Conservation (phyloP, 352 stramenopile species). For the Globisporangium parvum region DNA sequence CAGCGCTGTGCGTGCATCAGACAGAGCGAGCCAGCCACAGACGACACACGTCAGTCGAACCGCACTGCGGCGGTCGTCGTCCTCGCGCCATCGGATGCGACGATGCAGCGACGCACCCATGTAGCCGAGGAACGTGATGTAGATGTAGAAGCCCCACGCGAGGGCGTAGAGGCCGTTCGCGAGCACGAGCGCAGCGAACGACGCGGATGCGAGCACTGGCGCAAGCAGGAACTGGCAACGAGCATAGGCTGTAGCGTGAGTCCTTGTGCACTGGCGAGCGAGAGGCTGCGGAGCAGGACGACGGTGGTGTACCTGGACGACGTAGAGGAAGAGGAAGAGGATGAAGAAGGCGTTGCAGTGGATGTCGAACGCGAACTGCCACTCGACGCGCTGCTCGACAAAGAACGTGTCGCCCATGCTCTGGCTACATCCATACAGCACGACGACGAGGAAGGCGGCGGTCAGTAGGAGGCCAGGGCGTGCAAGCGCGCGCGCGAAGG, state of each 20-base stretch:
- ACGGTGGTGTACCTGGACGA: conserved; percentile 86
- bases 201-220: conserved; percentile 88
- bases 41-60: conserved; percentile 3
- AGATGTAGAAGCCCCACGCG: conserved; percentile 94
- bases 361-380: conserved; percentile 99
- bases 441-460: no score
- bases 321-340: conserved; percentile 94
- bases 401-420: conserved; percentile 75
- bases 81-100: no score
- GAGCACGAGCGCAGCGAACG: conserved; percentile 85
- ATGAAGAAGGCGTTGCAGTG: conserved; percentile 99
- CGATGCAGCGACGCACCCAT: conserved; percentile 63
- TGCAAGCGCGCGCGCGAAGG: no score
- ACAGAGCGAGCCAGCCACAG: background rate
- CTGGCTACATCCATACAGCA: no score
- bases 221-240: conserved; percentile 92
- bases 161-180: conserved; percentile 93
- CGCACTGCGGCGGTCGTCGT: no score
- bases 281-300: background rate
- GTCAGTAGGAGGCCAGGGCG: no score
- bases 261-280: background rate
- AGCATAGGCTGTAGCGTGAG: background rate
- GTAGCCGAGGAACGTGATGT: conserved; percentile 98
- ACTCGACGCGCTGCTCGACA: conserved; percentile 97
- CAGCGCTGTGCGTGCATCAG: conserved; percentile 37